Evolutionary conservation across 768 basidiomycete genomes (phyloP).

Genomic region (Clitopilus passeckerianus): DNA sequence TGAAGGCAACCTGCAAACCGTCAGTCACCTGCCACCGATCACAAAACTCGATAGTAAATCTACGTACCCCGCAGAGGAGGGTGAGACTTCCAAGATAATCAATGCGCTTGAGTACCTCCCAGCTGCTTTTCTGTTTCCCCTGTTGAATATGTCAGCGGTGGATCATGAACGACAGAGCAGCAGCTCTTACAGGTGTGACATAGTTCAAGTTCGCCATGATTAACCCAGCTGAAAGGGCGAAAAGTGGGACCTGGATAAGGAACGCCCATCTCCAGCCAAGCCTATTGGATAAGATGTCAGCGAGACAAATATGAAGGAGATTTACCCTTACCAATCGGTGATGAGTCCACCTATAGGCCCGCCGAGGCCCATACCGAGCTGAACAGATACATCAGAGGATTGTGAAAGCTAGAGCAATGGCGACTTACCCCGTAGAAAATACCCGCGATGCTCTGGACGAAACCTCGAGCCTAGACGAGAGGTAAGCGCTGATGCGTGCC

Average conservation of each 20-base stretch:
- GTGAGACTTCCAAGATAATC: conserved; percentile 70
- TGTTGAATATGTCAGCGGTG: conserved; percentile 14
- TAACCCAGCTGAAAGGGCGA: conserved; percentile 52
- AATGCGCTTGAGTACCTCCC: conserved; percentile 64
- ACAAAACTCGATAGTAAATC: background rate
- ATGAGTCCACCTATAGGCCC: conserved; percentile 70
- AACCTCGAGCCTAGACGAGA: conserved; percentile 49
- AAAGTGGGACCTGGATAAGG: conserved; percentile 67
- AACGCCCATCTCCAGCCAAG: conserved; percentile 83
- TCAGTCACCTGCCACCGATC: background rate
- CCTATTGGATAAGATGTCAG: background rate
- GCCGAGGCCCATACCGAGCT: conserved; percentile 75
- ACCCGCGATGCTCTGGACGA: conserved; percentile 65
- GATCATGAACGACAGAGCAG: background rate
- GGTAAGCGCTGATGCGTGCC: background rate
- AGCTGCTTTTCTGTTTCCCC: conserved; percentile 57
- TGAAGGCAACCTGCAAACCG: conserved; percentile 40
- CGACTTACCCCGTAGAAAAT: conserved; percentile 62
- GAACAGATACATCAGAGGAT: conserved; percentile 2
- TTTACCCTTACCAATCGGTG: conserved; percentile 48
- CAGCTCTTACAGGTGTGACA: conserved; percentile 51
- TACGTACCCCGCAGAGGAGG: conserved; percentile 53
- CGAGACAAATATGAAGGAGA: conserved; percentile 24
- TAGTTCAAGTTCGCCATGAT: conserved; percentile 57
- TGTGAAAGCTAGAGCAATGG: background rate